Evolutionary conservation across 768 basidiomycete species (phyloP), one percentile per base, ranked within the genome.

Genomic region (Hemileccinum impolitum): DNA sequence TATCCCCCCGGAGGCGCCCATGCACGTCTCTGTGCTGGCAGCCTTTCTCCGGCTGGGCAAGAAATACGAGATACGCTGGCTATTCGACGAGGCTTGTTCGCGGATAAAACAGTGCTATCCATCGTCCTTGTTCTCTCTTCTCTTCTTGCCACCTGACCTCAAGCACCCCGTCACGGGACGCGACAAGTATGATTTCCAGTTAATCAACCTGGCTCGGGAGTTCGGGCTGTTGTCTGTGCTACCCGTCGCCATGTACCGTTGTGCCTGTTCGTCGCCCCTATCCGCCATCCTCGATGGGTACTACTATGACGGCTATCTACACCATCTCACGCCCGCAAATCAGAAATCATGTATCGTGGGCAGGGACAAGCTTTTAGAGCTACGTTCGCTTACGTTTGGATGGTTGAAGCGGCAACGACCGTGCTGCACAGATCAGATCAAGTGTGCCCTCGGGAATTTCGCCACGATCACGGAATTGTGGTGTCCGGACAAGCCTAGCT

Each of bases 321-420:
- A 62, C 18, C 49, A 31, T 6, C 60, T 61, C 45, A 56, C 60
- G 3, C 43, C 60, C 6, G 36, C 39, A 37, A 61, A 62, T 38
- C 56, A 61, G 6, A 62, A 62, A 25, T 56, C 60, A 1, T 61
- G 60, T 25, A 59, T 61, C 39, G 31, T 59, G 52, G 60, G 60
- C 9, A 49, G 57, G n/a, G 57, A 61, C 52, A 59, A 53, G 23
- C 60, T 61, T 17, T 39, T 56, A 11, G 60, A 62, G 46, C 34
- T 61, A 18, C 57, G 54, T 11, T 56, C 52, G 9, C 43, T 62
- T 2, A 42, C 57, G 1, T 59, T 62, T 34, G 51, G 50, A 12
- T 62, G 60, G 60, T 9, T 61, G 32, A 62, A 50, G 34, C 21
- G 37, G 28, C 35, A 31, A 12, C 43, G 56, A 12, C 43, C 51